These are phyloP conservation scores for Diutina neorugosa DNA, from an alignment of 1,139 yeast species.

Conservation along the genomic window DNA sequence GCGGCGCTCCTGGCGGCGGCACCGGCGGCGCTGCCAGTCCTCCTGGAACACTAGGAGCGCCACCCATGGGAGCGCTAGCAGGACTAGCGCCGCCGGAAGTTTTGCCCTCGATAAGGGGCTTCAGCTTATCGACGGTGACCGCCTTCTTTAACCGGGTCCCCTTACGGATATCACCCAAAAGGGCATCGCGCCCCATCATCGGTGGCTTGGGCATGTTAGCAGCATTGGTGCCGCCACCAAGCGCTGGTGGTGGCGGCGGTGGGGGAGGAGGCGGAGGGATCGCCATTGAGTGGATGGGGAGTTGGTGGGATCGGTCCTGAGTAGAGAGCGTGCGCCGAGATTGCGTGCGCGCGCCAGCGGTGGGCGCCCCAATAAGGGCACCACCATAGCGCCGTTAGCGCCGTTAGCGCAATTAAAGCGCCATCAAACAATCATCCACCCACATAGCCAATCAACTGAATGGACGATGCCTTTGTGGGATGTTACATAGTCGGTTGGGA, in stretches of 20 bases:
- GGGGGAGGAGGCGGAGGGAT: conserved; percentile 2
- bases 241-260: conserved; percentile 1
- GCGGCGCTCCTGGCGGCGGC: conserved; percentile 11
- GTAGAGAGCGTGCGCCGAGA: background rate
- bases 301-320: background rate
- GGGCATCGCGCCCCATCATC: conserved; percentile 54
- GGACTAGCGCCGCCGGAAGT: conserved; percentile 4
- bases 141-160: conserved; percentile 71
- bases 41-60: conserved; percentile 11
- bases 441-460: too few relatives aligned
- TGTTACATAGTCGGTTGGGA: too few relatives aligned
- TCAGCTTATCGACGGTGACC: conserved; percentile 33
- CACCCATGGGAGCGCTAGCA: conserved; percentile 4
- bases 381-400: background rate
- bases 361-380: too few relatives aligned
- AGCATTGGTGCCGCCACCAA: conserved; percentile 2
- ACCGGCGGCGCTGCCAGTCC: conserved; percentile 27
- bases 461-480: too few relatives aligned
- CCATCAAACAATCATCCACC: too few relatives aligned
- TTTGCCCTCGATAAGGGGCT: conserved; percentile 28
- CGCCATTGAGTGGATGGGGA: background rate
- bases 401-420: too few relatives aligned
- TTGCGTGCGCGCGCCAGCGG: background rate
- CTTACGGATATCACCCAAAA: conserved; percentile 76
- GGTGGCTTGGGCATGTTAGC: conserved; percentile 10